Percentiles rank a stretch among this genome's conserved stretches.
Conservation (phyloP, 495 filamentous ascomycete genomes). For the Cairneyella variabilis region DNA sequence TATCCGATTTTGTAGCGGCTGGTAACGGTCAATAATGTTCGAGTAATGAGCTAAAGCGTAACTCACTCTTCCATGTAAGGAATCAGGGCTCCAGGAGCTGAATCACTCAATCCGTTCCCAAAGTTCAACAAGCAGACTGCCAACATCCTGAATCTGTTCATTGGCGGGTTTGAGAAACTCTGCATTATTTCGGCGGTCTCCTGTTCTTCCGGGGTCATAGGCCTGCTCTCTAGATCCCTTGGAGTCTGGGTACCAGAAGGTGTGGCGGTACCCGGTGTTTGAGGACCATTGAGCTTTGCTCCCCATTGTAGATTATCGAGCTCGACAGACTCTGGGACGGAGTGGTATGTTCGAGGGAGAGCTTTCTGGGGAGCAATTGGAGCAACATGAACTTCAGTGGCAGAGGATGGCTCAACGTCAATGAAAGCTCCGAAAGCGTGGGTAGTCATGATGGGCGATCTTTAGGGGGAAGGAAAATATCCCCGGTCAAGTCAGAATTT, state of each 20-base stretch:
- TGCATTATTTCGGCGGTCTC: constrained; percentile 42
- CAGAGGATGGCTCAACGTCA: constrained; percentile 21
- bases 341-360: constrained; percentile 35
- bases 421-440: constrained; percentile 25
- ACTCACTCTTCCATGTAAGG: constrained; percentile 40
- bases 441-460: constrained; percentile 17
- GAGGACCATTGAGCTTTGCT: constrained; percentile 24
- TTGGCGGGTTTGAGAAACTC: constrained; percentile 48
- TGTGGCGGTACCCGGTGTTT: constrained; percentile 14
- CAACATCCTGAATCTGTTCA: constrained; percentile 47
- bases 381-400: constrained; percentile 12
- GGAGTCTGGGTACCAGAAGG: constrained; percentile 33
- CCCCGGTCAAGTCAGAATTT: no score
- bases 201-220: constrained; percentile 35
- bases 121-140: constrained; percentile 50
- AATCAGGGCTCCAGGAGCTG: constrained; percentile 67
- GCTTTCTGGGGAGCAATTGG: constrained; percentile 33
- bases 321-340: constrained; percentile 34
- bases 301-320: constrained; percentile 29
- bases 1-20: constrained; percentile 67
- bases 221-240: constrained; percentile 50
- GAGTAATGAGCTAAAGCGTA: no score
- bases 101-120: constrained; percentile 56
- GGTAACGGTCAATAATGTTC: constrained; percentile 51
- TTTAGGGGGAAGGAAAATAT: background rate